phyloP scores from a whole-genome alignment of 2,329 filamentous ascomycete genomes.

The Arthrobotrys musiformis region DNA sequence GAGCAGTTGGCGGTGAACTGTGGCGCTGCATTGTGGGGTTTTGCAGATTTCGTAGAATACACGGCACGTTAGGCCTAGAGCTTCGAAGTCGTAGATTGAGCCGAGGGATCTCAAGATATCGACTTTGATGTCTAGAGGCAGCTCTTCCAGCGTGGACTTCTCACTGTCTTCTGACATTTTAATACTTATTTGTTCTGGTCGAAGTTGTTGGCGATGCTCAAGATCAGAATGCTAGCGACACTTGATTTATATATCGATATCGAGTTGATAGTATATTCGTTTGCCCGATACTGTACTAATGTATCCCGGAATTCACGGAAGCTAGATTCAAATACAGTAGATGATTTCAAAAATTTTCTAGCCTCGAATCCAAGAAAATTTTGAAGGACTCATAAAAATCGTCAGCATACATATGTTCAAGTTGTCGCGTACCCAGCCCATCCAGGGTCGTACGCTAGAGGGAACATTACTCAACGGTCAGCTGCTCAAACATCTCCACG shows the following conservation, averaged over 20 bases:
- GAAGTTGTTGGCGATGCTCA: no score
- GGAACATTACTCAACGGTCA: neutral
- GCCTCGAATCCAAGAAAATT: no score
- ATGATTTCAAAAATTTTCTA: no score
- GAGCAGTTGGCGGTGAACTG: neutral
- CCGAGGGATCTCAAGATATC: neutral
- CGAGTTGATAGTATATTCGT: neutral
- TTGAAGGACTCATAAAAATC: neutral
- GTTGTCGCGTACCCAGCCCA: no score
- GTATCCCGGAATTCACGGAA: neutral
- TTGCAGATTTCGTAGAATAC: conserved; percentile 18
- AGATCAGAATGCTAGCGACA: neutral
- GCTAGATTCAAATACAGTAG: no score
- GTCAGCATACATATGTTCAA: neutral
- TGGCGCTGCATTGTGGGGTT: neutral
- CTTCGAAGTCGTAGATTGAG: conserved; percentile 29
- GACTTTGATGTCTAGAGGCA: conserved; percentile 29
- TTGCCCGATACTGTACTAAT: no score
- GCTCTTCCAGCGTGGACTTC: conserved; percentile 4
- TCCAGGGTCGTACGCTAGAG: neutral
- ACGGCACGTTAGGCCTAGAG: neutral
- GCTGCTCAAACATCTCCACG: neutral
- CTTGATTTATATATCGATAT: neutral
- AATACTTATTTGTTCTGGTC: no score
- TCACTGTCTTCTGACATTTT: neutral